Conservation (phyloP, 768 basidiomycete genomes). For the Tricholoma hemisulphureum region DNA sequence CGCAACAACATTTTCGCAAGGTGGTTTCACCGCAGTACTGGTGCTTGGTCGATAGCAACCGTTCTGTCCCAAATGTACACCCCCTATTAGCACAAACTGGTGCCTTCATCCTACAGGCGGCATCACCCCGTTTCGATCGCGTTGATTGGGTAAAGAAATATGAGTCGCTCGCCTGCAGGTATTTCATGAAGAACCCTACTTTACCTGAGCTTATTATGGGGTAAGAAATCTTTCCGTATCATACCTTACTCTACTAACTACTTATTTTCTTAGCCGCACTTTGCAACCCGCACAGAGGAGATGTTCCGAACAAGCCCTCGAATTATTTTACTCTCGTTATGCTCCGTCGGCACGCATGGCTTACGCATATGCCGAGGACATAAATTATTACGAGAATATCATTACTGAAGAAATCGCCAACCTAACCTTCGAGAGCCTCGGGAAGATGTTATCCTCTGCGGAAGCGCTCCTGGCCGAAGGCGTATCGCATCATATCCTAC, state of each 20-base stretch:
- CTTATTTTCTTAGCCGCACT: neutral
- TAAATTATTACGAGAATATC: neutral
- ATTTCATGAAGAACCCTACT: neutral
- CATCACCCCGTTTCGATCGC: neutral
- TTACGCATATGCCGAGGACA: neutral
- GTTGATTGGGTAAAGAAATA: neutral
- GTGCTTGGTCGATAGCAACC: neutral
- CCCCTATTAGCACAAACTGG: neutral
- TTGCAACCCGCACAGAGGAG: neutral
- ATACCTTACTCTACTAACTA: neutral
- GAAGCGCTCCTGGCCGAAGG: neutral
- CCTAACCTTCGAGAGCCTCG: neutral
- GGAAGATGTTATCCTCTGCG: neutral
- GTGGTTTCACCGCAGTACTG: neutral
- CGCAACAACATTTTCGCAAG: neutral
- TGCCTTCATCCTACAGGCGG: neutral
- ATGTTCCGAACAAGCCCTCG: neutral
- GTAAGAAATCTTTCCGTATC: neutral
- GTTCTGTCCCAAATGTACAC: neutral
- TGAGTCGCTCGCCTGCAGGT: neutral
- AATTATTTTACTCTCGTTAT: neutral
- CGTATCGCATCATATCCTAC: neutral
- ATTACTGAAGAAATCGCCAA: neutral
- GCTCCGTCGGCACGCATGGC: neutral
- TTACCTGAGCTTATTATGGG: neutral